Percentiles rank a stretch among this genome's conserved stretches.
These are phyloP conservation scores for Alternaria triticimaculans DNA, from an alignment of 2,329 filamentous ascomycete genomes.

Conservation along the genomic window DNA sequence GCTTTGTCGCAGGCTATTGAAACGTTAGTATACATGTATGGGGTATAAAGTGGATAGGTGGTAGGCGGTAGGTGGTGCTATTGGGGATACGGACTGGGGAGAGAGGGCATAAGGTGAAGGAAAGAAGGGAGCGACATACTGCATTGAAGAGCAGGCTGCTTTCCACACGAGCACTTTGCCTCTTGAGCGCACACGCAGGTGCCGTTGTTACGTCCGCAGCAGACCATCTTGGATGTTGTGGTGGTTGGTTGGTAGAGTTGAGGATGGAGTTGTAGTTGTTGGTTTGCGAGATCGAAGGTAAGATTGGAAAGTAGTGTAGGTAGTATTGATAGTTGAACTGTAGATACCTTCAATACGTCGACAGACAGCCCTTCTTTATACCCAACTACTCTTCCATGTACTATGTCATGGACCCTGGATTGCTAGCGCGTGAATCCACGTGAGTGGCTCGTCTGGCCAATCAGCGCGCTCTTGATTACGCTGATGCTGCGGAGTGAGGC, in stretches of 20 bases:
- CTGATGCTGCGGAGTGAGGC: conserved; percentile 18
- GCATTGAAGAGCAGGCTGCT: conserved; percentile 86
- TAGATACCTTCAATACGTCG: background rate
- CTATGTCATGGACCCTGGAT: conserved; percentile 25
- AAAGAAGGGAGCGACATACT: conserved; percentile 47
- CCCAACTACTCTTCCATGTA: conserved; percentile 11
- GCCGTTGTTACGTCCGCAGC: conserved; percentile 65
- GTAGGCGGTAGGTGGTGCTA: background rate
- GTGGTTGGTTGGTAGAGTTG: conserved; percentile 1
- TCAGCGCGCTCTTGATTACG: conserved; percentile 42
- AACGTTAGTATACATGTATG: conserved; percentile 9
- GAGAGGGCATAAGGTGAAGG: conserved; percentile 9
- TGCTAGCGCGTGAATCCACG: conserved; percentile 22
- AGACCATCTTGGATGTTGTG: conserved; percentile 52
- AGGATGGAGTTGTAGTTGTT: background rate
- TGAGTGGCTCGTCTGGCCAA: conserved; percentile 31
- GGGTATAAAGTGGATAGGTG: background rate
- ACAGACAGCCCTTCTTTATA: conserved; percentile 30
- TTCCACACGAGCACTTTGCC: conserved; percentile 83
- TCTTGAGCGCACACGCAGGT: conserved; percentile 65
- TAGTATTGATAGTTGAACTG: background rate
- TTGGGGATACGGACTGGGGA: background rate
- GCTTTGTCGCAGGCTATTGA: conserved; percentile 73
- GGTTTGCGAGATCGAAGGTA: background rate
- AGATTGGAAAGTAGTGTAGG: background rate